phyloP scores from a whole-genome alignment of 257 asterid species.

The Solanum piurae region DNA sequence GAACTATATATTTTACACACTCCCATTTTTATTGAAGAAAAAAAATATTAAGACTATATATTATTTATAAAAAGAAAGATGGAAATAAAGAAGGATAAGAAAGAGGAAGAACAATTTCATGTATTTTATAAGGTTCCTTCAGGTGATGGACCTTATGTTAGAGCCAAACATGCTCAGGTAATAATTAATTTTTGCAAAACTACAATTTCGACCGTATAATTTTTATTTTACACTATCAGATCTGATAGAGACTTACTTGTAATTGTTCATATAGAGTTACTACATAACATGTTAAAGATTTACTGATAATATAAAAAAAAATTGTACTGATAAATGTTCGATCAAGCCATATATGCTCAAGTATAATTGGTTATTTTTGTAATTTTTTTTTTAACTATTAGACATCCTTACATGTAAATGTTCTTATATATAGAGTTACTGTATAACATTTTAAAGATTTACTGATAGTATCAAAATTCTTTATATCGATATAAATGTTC shows the following conservation, averaged over 20 bases:
- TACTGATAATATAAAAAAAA: no score
- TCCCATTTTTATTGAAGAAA: neutral
- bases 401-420: no score
- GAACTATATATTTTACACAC: neutral
- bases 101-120: slow-evolving; percentile 11
- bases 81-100: neutral
- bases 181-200: neutral
- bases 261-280: neutral
- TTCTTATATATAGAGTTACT: neutral
- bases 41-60: neutral
- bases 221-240: neutral
- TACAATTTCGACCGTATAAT: neutral
- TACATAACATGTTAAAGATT: neutral
- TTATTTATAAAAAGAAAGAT: neutral
- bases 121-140: slow-evolving; percentile 74
- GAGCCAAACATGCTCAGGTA: slow-evolving; percentile 84
- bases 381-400: no score
- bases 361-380: no score
- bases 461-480: neutral
- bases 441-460: neutral
- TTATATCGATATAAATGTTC: no score
- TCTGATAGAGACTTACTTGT: neutral
- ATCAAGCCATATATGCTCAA: no score
- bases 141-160: slow-evolving; percentile 88
- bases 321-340: no score